A percentile compares a stretch with the other conserved stretches of the same genome.
phyloP scores from a whole-genome alignment of 768 basidiomycete genomes.

The Suillus paluster region DNA sequence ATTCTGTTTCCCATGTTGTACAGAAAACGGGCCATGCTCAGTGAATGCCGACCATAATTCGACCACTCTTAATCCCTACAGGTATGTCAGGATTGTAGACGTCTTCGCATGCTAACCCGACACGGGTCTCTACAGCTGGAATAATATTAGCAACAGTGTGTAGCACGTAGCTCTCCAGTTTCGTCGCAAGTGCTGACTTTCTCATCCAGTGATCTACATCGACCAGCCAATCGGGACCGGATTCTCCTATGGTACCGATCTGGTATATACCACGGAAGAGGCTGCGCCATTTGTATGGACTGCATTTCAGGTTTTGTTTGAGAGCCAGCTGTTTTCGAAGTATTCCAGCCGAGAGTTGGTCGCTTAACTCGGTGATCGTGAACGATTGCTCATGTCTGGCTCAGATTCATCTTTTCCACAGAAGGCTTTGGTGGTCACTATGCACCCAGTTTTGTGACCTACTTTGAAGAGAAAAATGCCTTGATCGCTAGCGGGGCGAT shows the following conservation, averaged over 20 bases:
- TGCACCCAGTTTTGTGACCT: constrained; percentile 65
- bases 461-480: constrained; percentile 64
- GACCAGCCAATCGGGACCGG: constrained; percentile 73
- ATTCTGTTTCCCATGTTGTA: background rate
- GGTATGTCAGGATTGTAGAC: constrained; percentile 3
- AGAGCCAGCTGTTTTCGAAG: constrained; percentile 54
- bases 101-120: background rate
- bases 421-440: constrained; percentile 76
- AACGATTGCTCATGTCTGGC: background rate
- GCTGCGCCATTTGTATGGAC: constrained; percentile 65
- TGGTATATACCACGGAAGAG: constrained; percentile 54
- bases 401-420: constrained; percentile 64
- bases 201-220: constrained; percentile 62
- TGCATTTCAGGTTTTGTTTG: constrained; percentile 67
- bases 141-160: constrained; percentile 67
- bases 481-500: constrained; percentile 49
- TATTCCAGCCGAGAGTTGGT: constrained; percentile 59
- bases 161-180: constrained; percentile 1
- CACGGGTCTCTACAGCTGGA: constrained; percentile 52
- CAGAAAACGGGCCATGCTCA: constrained; percentile 68
- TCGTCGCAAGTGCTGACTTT: background rate
- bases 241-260: constrained; percentile 61
- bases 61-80: constrained; percentile 64
- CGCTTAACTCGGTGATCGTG: background rate
- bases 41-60: constrained; percentile 58